Percentiles rank a stretch among this genome's conserved stretches.
These are phyloP conservation scores for Penicillium crustosum DNA, from an alignment of 2,329 filamentous ascomycete genomes.

Conservation along the genomic window DNA sequence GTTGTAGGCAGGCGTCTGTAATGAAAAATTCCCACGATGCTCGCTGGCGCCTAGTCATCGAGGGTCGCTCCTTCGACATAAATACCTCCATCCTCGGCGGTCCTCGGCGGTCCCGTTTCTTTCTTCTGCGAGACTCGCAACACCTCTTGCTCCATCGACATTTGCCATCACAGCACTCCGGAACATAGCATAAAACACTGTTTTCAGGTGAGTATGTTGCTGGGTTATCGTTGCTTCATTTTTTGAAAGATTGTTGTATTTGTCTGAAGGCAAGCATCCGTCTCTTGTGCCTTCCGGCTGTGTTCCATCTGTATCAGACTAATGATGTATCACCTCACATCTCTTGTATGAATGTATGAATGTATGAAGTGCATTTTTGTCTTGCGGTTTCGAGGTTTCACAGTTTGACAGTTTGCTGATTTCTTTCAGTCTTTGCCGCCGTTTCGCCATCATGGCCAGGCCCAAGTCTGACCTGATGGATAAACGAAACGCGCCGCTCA, in stretches of 20 bases:
- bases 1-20: background rate
- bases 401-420: background rate
- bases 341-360: background rate
- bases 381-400: background rate
- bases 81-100: background rate
- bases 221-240: background rate
- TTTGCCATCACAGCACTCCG: background rate
- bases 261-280: background rate
- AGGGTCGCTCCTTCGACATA: background rate
- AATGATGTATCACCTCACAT: background rate
- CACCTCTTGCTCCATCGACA: background rate
- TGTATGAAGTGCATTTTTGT: background rate
- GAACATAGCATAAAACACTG: background rate
- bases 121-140: too few species aligned
- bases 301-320: background rate
- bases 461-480: background rate
- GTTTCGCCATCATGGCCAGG: conserved; percentile 1
- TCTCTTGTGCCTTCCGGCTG: background rate
- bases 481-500: background rate
- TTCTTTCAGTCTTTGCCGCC: background rate
- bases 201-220: background rate
- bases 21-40: background rate
- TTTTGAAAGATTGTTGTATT: background rate
- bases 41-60: background rate
- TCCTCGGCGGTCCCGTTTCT: background rate